These are phyloP conservation scores for Citrus reticulata DNA, from an alignment of 345 rosid species.

Conservation along the genomic window DNA sequence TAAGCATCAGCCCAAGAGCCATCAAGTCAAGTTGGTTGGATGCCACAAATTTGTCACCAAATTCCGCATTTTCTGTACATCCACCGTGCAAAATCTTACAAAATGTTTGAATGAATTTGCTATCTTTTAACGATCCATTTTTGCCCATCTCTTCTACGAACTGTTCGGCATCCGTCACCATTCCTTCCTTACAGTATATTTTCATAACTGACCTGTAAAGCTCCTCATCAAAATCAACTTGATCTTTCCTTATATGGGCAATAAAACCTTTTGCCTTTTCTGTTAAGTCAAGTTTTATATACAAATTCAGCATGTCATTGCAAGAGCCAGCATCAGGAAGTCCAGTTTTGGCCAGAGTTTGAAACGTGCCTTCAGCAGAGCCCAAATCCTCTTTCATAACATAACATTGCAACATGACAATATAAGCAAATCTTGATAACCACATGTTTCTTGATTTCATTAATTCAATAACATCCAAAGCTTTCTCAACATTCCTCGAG, in stretches of 20 bases:
- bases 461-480: constrained; percentile 50
- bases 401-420: constrained; percentile 77
- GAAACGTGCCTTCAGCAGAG: constrained; percentile 74
- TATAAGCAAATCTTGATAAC: constrained; percentile 77
- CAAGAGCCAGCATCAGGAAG: constrained; percentile 78
- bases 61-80: constrained; percentile 14
- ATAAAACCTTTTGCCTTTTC: constrained; percentile 59
- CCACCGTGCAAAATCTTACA: constrained; percentile 30
- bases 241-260: constrained; percentile 46
- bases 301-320: constrained; percentile 71
- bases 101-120: constrained; percentile 58
- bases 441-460: constrained; percentile 69
- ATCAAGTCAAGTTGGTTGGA: constrained; percentile 33
- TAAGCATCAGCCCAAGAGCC: constrained; percentile 59
- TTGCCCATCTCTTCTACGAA: constrained; percentile 46
- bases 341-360: constrained; percentile 59
- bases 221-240: constrained; percentile 49
- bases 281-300: constrained; percentile 41
- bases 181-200: constrained; percentile 60
- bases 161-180: constrained; percentile 47
- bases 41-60: constrained; percentile 22
- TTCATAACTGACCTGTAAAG: constrained; percentile 52
- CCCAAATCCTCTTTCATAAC: constrained; percentile 56
- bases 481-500: constrained; percentile 61
- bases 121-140: constrained; percentile 32